phyloP scores from a whole-genome alignment of 2,329 filamentous ascomycete species.

The Paraphaeosphaeria minitans region DNA sequence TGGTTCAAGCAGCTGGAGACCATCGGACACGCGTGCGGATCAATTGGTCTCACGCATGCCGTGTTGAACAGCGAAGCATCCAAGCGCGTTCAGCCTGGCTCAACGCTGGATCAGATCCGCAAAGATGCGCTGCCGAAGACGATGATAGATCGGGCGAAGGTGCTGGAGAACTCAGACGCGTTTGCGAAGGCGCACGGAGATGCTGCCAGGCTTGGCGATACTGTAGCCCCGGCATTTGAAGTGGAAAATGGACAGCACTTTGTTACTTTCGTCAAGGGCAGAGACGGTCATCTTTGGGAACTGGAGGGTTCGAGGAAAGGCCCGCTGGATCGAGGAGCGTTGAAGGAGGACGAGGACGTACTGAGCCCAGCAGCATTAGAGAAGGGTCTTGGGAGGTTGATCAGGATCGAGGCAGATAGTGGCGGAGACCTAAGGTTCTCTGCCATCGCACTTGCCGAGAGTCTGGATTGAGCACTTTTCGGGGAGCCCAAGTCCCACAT shows the following conservation, averaged over 20 bases:
- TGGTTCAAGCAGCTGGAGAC: conserved; percentile 62
- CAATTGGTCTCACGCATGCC: conserved; percentile 62
- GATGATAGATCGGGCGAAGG: conserved; percentile 54
- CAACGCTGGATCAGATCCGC: conserved; percentile 53
- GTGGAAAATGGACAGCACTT: conserved; percentile 50
- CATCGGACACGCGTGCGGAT: conserved; percentile 63
- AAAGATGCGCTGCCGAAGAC: conserved; percentile 51
- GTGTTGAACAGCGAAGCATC: conserved; percentile 56
- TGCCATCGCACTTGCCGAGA: conserved; percentile 49
- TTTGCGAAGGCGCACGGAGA: conserved; percentile 53
- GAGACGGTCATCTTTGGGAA: conserved; percentile 55
- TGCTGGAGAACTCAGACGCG: conserved; percentile 56
- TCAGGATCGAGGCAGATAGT: conserved; percentile 43
- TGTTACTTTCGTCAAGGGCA: conserved; percentile 54
- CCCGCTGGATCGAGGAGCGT: conserved; percentile 50
- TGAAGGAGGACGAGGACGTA: conserved; percentile 52
- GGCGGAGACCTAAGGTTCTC: conserved; percentile 51
- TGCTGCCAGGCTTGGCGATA: conserved; percentile 51
- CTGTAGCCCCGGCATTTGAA: conserved; percentile 37
- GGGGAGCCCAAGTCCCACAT: no score
- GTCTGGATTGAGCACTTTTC: conserved; percentile 12
- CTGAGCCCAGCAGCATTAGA: conserved; percentile 51
- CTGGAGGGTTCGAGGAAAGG: conserved; percentile 52
- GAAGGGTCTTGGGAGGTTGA: conserved; percentile 47
- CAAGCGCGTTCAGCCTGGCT: conserved; percentile 50